Evolutionary conservation across 352 stramenopile species (phyloP).

Genomic region (Elongisporangium senticosum): DNA sequence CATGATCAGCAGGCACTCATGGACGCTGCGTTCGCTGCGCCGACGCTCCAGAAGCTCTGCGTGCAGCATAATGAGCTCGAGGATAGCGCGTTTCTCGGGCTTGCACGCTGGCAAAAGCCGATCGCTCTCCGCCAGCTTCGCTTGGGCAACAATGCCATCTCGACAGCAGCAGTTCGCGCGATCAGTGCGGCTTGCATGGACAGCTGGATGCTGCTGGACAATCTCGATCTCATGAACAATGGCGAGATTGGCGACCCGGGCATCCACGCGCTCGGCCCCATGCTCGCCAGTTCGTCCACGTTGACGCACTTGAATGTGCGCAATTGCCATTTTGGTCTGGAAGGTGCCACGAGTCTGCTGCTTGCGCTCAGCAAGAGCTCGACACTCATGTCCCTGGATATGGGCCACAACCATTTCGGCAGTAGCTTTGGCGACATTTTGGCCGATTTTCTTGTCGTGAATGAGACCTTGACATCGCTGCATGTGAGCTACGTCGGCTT

Average conservation of each 20-base stretch:
- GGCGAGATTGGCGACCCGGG: slow-evolving; percentile 54
- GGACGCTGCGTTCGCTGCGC: slow-evolving; percentile 24
- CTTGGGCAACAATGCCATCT: slow-evolving; percentile 62
- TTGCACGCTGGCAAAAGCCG: slow-evolving; percentile 13
- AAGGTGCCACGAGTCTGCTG: slow-evolving; percentile 52
- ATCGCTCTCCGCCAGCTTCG: slow-evolving; percentile 36
- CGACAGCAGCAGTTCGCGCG: slow-evolving; percentile 28
- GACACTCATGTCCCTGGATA: slow-evolving; percentile 47
- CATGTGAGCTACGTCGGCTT: slow-evolving; percentile 65
- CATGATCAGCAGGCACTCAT: slow-evolving; percentile 53
- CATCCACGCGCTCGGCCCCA: slow-evolving; percentile 55
- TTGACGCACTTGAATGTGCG: slow-evolving; percentile 62
- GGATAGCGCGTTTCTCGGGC: slow-evolving; percentile 47
- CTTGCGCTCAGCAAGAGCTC: slow-evolving; percentile 46
- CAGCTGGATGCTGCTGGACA: slow-evolving; percentile 38
- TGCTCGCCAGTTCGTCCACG: slow-evolving; percentile 35
- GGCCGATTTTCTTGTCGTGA: slow-evolving; percentile 55
- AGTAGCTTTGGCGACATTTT: slow-evolving; percentile 59
- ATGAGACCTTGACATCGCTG: slow-evolving; percentile 39
- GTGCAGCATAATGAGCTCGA: slow-evolving; percentile 78
- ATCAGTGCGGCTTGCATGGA: slow-evolving; percentile 46
- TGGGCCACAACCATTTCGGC: slow-evolving; percentile 76
- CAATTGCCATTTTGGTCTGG: slow-evolving; percentile 62
- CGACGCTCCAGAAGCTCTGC: slow-evolving; percentile 38
- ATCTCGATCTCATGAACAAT: slow-evolving; percentile 64